phyloP scores from a whole-genome alignment of 371 early-diverging fungal species.

The Capniomyces stellatus region DNA sequence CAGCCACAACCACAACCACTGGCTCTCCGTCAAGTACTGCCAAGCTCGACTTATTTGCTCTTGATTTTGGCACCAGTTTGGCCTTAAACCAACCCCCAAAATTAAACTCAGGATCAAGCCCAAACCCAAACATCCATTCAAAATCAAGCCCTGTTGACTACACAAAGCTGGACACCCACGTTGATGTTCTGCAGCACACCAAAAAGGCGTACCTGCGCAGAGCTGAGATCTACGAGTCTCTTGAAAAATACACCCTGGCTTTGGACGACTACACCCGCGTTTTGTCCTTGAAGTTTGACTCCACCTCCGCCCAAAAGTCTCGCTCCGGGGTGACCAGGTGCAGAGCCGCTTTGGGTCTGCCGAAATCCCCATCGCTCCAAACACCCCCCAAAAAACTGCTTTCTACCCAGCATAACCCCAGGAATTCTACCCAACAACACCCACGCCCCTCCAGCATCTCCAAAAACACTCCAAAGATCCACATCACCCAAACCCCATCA shows the following conservation, averaged over 20 bases:
- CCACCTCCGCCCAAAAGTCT: slow-evolving; percentile 28
- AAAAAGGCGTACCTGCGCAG: slow-evolving; percentile 57
- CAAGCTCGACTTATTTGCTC: too few species aligned
- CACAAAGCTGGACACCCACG: slow-evolving; percentile 3
- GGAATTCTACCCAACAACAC: neutral
- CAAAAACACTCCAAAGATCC: slow-evolving; percentile 29
- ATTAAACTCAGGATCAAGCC: too few species aligned
- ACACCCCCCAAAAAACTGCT: neutral
- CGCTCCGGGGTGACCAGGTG: slow-evolving; percentile 43
- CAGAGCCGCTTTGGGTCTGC: slow-evolving; percentile 27
- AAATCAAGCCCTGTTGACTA: too few species aligned
- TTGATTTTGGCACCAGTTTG: too few species aligned
- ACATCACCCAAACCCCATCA: slow-evolving; percentile 9
- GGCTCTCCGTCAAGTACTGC: too few species aligned
- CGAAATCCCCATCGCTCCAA: neutral
- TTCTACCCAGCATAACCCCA: neutral
- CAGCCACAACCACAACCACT: too few species aligned
- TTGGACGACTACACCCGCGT: slow-evolving; percentile 44
- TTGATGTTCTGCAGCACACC: slow-evolving; percentile 25
- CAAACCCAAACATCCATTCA: too few species aligned
- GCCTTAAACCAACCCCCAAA: too few species aligned
- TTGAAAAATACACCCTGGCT: slow-evolving; percentile 62
- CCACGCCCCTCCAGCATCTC: slow-evolving; percentile 11
- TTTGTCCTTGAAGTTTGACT: slow-evolving; percentile 21
- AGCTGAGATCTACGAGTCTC: slow-evolving; percentile 58